Conservation (phyloP, 805 yeast genomes). For the Schwanniomyces sp. region DNA sequence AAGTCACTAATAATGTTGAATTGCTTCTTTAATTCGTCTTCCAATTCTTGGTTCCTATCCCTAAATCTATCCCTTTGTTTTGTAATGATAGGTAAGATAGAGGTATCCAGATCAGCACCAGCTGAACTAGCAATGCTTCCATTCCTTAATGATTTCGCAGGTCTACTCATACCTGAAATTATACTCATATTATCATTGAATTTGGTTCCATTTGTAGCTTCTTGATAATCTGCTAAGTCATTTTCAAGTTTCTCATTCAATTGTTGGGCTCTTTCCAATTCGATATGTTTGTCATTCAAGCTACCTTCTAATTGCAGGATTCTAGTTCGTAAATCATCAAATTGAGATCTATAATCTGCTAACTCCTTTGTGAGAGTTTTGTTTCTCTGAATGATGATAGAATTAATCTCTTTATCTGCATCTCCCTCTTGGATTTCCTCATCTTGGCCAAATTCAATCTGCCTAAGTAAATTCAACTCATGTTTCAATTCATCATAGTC, state of each 20-base stretch:
- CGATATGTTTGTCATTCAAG: slow-evolving; percentile 30
- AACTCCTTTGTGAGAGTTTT: slow-evolving; percentile 70
- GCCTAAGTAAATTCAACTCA: slow-evolving; percentile 70
- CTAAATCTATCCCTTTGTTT: slow-evolving; percentile 95
- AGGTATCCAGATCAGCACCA: slow-evolving; percentile 22
- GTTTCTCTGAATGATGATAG: slow-evolving; percentile 67
- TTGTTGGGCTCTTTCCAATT: slow-evolving; percentile 41
- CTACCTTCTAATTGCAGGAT: slow-evolving; percentile 41
- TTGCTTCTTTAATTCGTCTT: slow-evolving; percentile 70
- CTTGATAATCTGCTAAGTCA: slow-evolving; percentile 65
- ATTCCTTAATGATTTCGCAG: slow-evolving; percentile 30
- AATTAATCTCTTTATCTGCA: slow-evolving; percentile 42
- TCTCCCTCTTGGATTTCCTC: slow-evolving; percentile 32
- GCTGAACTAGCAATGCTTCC: slow-evolving; percentile 22
- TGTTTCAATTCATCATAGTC: slow-evolving; percentile 83
- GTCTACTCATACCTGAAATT: slow-evolving; percentile 52
- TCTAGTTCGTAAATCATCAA: slow-evolving; percentile 44
- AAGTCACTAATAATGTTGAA: slow-evolving; percentile 55
- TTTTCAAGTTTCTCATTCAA: slow-evolving; percentile 67
- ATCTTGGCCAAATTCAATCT: slow-evolving; percentile 67
- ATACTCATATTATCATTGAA: slow-evolving; percentile 64
- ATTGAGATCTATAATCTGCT: slow-evolving; percentile 62
- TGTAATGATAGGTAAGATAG: slow-evolving; percentile 81
- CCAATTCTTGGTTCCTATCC: slow-evolving; percentile 77
- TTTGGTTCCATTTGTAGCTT: slow-evolving; percentile 36